phyloP scores from a whole-genome alignment of 2,329 filamentous ascomycete species.

The Fusarium redolens region DNA sequence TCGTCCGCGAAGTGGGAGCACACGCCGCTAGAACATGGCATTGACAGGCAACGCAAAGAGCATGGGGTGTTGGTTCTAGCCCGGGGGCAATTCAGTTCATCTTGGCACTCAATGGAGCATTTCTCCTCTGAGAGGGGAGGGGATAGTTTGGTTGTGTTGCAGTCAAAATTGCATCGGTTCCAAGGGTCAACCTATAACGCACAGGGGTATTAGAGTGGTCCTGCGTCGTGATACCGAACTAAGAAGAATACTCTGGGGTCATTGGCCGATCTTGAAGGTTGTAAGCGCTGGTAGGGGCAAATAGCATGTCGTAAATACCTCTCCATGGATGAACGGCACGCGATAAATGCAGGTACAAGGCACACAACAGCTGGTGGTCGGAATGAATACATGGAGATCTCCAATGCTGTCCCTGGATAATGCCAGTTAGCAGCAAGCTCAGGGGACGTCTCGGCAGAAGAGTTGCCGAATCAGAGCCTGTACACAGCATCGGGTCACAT shows the following conservation, averaged over 20 bases:
- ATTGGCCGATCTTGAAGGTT: conserved; percentile 23
- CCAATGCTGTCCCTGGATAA: conserved; percentile 11
- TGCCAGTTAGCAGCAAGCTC: not conserved
- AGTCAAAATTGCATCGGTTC: conserved; percentile 46
- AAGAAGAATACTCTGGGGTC: conserved; percentile 11
- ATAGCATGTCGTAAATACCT: conserved; percentile 39
- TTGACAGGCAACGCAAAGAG: conserved; percentile 15
- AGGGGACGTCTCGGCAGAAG: conserved; percentile 12
- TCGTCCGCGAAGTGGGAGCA: conserved; percentile 14
- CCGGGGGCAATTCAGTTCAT: conserved; percentile 18
- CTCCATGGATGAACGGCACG: conserved; percentile 9
- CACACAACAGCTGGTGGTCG: conserved; percentile 6
- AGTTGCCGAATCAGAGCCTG: conserved; percentile 8
- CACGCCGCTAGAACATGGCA: conserved; percentile 20
- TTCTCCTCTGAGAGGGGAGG: conserved; percentile 9
- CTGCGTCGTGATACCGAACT: conserved; percentile 32
- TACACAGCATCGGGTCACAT: conserved; percentile 2
- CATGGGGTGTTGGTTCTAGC: conserved; percentile 6
- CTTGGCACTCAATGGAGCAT: conserved; percentile 29
- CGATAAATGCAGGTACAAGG: conserved; percentile 40
- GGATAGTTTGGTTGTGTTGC: conserved; percentile 32
- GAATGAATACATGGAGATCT: conserved; percentile 37
- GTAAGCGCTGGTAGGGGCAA: conserved; percentile 18
- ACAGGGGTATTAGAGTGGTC: conserved; percentile 34
- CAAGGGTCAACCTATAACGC: conserved; percentile 42